A percentile compares a stretch with the other conserved stretches of the same genome.
These are phyloP conservation scores for Calonectria henricotiae DNA, from an alignment of 2,329 filamentous ascomycete species.

Conservation along the genomic window DNA sequence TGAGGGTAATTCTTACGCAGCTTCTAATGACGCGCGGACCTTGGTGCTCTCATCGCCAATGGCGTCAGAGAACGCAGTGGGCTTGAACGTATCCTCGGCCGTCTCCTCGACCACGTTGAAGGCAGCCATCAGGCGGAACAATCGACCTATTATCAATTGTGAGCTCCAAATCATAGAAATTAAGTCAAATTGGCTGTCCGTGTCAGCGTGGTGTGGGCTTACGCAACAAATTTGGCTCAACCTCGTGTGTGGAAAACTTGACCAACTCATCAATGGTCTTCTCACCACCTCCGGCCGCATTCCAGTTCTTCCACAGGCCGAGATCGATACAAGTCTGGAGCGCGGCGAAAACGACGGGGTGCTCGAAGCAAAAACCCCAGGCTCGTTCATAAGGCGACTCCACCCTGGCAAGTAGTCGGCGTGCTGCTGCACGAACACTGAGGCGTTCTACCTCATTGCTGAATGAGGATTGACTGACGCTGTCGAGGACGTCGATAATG, in stretches of 20 bases:
- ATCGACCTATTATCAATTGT: slow-evolving; percentile 16
- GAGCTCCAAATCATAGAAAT: background rate
- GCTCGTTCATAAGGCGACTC: slow-evolving; percentile 43
- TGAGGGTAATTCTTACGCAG: slow-evolving; percentile 29
- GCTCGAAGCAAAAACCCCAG: slow-evolving; percentile 45
- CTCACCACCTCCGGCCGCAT: slow-evolving; percentile 19
- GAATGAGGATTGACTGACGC: slow-evolving; percentile 26
- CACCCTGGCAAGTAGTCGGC: slow-evolving; percentile 36
- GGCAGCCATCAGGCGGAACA: slow-evolving; percentile 42
- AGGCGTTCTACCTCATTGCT: slow-evolving; percentile 43
- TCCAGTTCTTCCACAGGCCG: slow-evolving; percentile 43
- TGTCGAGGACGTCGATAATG: slow-evolving; percentile 36
- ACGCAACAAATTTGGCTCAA: slow-evolving; percentile 41
- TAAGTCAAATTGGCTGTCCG: background rate
- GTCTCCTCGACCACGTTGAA: slow-evolving; percentile 44
- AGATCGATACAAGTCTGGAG: slow-evolving; percentile 40
- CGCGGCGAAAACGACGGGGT: slow-evolving; percentile 40
- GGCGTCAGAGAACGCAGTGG: slow-evolving; percentile 37
- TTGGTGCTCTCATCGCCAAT: slow-evolving; percentile 46
- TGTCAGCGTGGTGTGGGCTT: background rate
- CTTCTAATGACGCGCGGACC: slow-evolving; percentile 42
- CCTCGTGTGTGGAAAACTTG: slow-evolving; percentile 22
- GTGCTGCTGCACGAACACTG: slow-evolving; percentile 37
- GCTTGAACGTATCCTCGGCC: slow-evolving; percentile 39
- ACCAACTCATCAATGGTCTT: slow-evolving; percentile 40